Evolutionary conservation across 768 basidiomycete genomes (phyloP), one percentile per base, ranked within the genome.

Genomic region (Kwoniella bestiolae): DNA sequence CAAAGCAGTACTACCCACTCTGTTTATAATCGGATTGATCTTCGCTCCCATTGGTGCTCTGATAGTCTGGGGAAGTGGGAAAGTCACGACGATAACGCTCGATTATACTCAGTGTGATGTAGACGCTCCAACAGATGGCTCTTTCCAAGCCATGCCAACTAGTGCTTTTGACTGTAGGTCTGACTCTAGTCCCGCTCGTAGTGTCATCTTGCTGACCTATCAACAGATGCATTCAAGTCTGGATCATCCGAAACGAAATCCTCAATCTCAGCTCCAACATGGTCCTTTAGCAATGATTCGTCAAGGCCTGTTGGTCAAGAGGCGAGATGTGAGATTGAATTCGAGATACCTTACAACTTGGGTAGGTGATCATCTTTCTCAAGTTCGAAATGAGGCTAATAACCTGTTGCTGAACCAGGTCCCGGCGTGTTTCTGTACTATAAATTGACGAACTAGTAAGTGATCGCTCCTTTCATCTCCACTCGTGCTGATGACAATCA

Each of bases 21-120:
- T 99, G 50, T 94, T 99, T 82, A 87, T 97, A 77, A 88, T 98
- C 73, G 96, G 92, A 49, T 85, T 99, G 71, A 82, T 98, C 69
- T 99, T 99, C 79, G 95, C 91, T 0, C 94, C 94, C 60, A 94
- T 99, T 72, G 96, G 96, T 25, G 96, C 89, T 63, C 85, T 98
- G 53, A 87, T 98, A 56, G 87, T 97, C 65, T 97, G 94, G 92
- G 96, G 94, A 60, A 87, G 86, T 71, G 85, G 87, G 61, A 82
- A 86, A 81, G 93, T 98, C 69, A 91, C 91, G 18, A 90, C 96
- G 82, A 92, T 98, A 82, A 91, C 91, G 3, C 86, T 99, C 63
- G 91, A 98, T 84, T 99, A 99, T 82, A 94, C 94, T 14, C 84
- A 90, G 55, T 99, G 96, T 84, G 91, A 95, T 80, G 86, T 84